Percentiles rank a stretch among this genome's conserved stretches.
Conservation (phyloP, 345 rosid species). For the Xanthoceras sorbifolium region DNA sequence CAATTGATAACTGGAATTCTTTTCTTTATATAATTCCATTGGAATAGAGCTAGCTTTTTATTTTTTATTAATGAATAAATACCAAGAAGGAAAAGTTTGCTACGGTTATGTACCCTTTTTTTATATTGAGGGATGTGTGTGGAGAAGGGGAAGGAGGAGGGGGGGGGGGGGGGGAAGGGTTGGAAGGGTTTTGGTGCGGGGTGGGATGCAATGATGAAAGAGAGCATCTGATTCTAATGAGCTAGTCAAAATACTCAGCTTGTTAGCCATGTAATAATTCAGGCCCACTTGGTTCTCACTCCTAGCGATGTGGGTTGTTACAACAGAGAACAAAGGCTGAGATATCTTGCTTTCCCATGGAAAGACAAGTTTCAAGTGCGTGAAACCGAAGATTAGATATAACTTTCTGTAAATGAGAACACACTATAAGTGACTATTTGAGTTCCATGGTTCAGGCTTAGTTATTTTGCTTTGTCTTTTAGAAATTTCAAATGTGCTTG, state of each 20-base stretch:
- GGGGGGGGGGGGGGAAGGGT: too few species aligned
- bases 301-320: background rate
- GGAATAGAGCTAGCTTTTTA: background rate
- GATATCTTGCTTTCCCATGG: background rate
- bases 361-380: background rate
- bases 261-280: background rate
- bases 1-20: background rate
- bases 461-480: too few species aligned
- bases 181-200: too few species aligned
- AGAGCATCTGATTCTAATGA: background rate
- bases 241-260: background rate
- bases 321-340: background rate
- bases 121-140: background rate
- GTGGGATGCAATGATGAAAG: background rate
- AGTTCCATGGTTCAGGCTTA: too few species aligned
- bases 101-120: background rate
- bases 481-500: too few species aligned
- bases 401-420: too few species aligned
- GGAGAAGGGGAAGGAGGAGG: background rate
- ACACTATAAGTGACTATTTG: too few species aligned
- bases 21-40: background rate
- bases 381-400: background rate
- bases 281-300: background rate
- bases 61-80: background rate
- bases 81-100: background rate